These are phyloP conservation scores for Abrus pulchellus DNA, from an alignment of 306 rosid species.

Conservation along the genomic window DNA sequence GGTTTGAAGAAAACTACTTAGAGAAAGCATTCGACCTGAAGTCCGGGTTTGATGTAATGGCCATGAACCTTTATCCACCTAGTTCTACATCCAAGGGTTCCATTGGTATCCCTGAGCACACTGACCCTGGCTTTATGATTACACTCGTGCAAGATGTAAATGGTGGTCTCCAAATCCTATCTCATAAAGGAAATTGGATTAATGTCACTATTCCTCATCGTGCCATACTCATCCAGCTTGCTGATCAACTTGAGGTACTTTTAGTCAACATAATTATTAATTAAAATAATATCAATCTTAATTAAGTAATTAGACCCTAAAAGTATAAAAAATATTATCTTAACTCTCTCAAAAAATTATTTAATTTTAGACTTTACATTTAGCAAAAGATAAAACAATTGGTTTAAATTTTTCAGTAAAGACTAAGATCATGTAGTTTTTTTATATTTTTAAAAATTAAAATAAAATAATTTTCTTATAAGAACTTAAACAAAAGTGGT, in stretches of 20 bases:
- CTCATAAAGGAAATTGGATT: constrained; percentile 63
- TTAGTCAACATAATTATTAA: not conserved
- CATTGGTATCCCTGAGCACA: constrained; percentile 58
- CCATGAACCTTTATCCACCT: constrained; percentile 65
- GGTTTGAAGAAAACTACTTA: constrained; percentile 63
- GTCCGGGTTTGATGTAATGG: constrained; percentile 63
- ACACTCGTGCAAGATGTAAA: constrained; percentile 63
- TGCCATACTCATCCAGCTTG: constrained; percentile 66
- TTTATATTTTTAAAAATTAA: no score
- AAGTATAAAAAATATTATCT: no score
- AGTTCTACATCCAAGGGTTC: constrained; percentile 45
- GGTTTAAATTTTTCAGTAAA: no score
- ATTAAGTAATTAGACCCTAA: no score
- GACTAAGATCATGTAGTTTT: no score
- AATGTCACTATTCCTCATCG: constrained; percentile 56
- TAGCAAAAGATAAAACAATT: no score
- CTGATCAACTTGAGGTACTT: constrained; percentile 70
- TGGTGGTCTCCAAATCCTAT: constrained; percentile 66
- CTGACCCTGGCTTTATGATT: constrained; percentile 66
- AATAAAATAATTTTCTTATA: no score
- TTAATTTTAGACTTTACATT: no score
- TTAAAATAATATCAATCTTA: no score
- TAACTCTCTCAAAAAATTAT: no score
- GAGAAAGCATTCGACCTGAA: constrained; percentile 60
- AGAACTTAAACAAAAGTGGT: no score